Percentiles rank a stretch among this genome's conserved stretches.
Evolutionary conservation across 2,329 filamentous ascomycete species (phyloP).

Genomic region (Colletotrichum camelliae): DNA sequence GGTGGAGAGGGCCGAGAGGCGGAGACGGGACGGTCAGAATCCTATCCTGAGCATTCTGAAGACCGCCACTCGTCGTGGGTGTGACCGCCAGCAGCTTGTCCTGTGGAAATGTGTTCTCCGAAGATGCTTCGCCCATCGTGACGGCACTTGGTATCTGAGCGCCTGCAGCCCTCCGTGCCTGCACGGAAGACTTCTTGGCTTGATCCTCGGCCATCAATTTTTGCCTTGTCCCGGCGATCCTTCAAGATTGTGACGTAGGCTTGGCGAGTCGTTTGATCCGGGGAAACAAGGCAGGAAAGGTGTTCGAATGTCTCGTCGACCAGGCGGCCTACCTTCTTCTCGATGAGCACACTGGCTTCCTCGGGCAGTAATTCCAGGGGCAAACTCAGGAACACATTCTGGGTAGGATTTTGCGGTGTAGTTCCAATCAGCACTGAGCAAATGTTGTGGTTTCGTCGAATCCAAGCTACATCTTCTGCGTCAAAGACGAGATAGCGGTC

Average conservation of each 20-base stretch:
- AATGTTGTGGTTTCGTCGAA: conserved; percentile 82
- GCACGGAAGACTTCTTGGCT: conserved; percentile 37
- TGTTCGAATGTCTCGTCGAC: conserved; percentile 82
- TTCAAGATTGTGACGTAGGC: conserved; percentile 67
- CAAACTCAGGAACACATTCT: conserved; percentile 91
- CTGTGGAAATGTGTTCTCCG: neutral
- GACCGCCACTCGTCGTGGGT: conserved; percentile 37
- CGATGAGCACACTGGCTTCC: conserved; percentile 82
- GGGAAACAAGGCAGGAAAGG: conserved; percentile 62
- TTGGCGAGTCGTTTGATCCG: conserved; percentile 62
- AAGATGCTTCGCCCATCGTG: neutral
- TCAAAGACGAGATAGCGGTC: conserved; percentile 91
- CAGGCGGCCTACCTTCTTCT: conserved; percentile 77
- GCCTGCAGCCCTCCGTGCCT: conserved; percentile 28
- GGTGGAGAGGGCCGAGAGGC: conserved; percentile 68
- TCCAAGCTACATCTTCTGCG: conserved; percentile 75
- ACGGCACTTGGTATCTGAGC: neutral
- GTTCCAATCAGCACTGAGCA: conserved; percentile 87
- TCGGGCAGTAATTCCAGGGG: conserved; percentile 91
- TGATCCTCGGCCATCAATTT: conserved; percentile 44
- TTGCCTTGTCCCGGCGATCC: conserved; percentile 46
- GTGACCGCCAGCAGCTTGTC: conserved; percentile 35
- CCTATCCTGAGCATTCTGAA: conserved; percentile 28
- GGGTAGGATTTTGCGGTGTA: conserved; percentile 89
- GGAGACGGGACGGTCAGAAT: conserved; percentile 13